Percentiles rank a stretch among this genome's conserved stretches.
Conservation (phyloP, 164 flowering plant genomes). For the Dillenia turbinata region DNA sequence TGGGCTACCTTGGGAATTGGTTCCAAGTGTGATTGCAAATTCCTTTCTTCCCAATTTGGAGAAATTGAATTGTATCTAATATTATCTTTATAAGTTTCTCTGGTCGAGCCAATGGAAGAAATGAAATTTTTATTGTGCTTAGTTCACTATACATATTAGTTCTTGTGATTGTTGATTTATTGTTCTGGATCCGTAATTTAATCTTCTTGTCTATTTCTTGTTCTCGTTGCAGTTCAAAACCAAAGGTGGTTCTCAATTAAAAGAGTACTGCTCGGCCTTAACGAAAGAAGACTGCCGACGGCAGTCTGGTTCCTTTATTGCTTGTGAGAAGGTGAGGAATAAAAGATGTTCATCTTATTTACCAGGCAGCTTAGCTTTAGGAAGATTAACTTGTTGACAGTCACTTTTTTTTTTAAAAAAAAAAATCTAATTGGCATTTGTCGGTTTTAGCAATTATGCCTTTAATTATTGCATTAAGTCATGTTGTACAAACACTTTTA, state of each 20-base stretch:
- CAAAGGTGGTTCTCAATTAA: slow-evolving; percentile 93
- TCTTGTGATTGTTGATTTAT: too few relatives aligned
- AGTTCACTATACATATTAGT: too few relatives aligned
- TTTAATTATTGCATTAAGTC: neutral
- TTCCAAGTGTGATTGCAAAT: too few relatives aligned
- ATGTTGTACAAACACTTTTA: too few relatives aligned
- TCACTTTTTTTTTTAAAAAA: neutral
- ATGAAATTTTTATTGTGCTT: too few relatives aligned
- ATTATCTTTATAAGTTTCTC: too few relatives aligned
- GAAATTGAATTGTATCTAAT: too few relatives aligned
- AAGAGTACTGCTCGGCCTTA: slow-evolving; percentile 80
- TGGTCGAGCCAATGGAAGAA: too few relatives aligned
- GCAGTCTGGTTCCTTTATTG: slow-evolving; percentile 64
- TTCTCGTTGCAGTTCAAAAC: slow-evolving; percentile 74
- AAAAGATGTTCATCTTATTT: too few relatives aligned
- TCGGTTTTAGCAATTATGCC: neutral
- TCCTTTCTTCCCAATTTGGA: too few relatives aligned
- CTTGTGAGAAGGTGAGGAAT: slow-evolving; percentile 80
- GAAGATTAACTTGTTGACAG: neutral
- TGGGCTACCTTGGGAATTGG: too few relatives aligned
- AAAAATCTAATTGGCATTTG: neutral
- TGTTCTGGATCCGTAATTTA: neutral
- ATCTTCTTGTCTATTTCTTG: neutral
- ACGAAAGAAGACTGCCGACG: slow-evolving; percentile 97
- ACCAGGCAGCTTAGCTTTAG: neutral